phyloP scores from a whole-genome alignment of 2,329 filamentous ascomycete species.

The Nemania serpens region DNA sequence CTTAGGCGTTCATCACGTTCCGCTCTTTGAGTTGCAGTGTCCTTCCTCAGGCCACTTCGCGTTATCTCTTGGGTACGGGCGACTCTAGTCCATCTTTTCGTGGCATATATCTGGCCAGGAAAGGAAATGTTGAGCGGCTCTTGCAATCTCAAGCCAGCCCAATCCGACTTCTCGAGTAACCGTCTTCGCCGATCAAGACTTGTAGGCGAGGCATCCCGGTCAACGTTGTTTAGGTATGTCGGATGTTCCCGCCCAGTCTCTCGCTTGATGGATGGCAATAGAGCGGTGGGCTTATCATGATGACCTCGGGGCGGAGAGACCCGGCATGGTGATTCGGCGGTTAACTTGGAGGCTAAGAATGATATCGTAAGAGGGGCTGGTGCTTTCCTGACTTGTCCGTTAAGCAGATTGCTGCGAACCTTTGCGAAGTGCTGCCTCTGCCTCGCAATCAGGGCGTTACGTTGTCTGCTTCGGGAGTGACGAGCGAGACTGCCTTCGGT shows the following conservation, averaged over 20 bases:
- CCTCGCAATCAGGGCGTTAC: slow-evolving; percentile 43
- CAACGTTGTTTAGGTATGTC: slow-evolving; percentile 1
- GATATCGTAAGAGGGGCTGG: slow-evolving; percentile 39
- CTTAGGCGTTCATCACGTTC: slow-evolving; percentile 1
- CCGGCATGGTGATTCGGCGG: slow-evolving; percentile 7
- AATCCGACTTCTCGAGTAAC: slow-evolving; percentile 42
- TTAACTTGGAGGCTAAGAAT: slow-evolving; percentile 29
- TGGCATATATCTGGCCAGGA: slow-evolving; percentile 30
- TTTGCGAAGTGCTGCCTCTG: slow-evolving; percentile 55
- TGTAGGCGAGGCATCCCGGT: not conserved
- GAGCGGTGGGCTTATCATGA: slow-evolving; percentile 27
- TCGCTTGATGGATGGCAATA: slow-evolving; percentile 23
- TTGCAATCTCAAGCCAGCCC: slow-evolving; percentile 43
- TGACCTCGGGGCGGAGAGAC: slow-evolving; percentile 3
- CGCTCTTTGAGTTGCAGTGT: not conserved
- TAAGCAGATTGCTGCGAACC: slow-evolving; percentile 43
- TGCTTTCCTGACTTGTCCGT: slow-evolving; percentile 37
- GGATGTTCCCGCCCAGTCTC: slow-evolving; percentile 17
- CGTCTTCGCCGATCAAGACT: slow-evolving; percentile 37
- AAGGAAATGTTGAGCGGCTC: slow-evolving; percentile 42
- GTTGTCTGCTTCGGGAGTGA: slow-evolving; percentile 44
- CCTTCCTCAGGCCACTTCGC: slow-evolving; percentile 15
- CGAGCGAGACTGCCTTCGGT: slow-evolving; percentile 53
- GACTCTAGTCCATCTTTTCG: slow-evolving; percentile 33
- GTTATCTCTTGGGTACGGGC: slow-evolving; percentile 16